These are phyloP conservation scores for Fusarium albosuccineum DNA, from an alignment of 2,329 filamentous ascomycete genomes.

Conservation along the genomic window DNA sequence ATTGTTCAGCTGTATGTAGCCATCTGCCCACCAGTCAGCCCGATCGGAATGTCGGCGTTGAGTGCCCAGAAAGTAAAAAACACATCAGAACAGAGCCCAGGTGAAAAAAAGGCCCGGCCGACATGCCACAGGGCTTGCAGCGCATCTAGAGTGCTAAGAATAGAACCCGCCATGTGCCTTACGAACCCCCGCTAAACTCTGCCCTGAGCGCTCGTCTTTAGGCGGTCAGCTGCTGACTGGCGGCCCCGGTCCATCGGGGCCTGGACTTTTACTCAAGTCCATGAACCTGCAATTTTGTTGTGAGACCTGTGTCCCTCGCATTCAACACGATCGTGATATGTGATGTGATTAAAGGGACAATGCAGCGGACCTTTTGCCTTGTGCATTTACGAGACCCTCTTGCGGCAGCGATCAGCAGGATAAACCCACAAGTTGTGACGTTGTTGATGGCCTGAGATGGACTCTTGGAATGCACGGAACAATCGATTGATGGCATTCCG, in stretches of 20 bases:
- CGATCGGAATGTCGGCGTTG: not conserved
- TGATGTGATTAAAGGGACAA: conserved; percentile 9
- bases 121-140: not conserved
- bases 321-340: not conserved
- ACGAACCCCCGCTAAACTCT: conserved; percentile 6
- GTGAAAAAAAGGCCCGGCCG: not conserved
- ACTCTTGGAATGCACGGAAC: conserved; percentile 3
- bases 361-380: not conserved
- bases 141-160: no score
- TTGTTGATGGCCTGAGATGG: not conserved
- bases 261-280: conserved; percentile 5
- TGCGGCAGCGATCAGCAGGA: conserved; percentile 5
- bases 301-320: not conserved
- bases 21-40: no score
- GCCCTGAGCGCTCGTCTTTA: not conserved
- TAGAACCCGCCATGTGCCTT: no score
- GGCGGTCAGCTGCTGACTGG: conserved; percentile 2
- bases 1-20: no score
- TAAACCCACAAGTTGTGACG: conserved; percentile 16
- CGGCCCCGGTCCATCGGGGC: conserved; percentile 4
- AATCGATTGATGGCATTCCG: not conserved
- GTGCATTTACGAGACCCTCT: conserved; percentile 5
- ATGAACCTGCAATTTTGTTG: not conserved
- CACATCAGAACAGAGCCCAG: no score
- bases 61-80: not conserved